Base-by-base conservation (phyloP, 2,329 filamentous ascomycete genomes). In the Phyllosticta capitalensis region DNA sequence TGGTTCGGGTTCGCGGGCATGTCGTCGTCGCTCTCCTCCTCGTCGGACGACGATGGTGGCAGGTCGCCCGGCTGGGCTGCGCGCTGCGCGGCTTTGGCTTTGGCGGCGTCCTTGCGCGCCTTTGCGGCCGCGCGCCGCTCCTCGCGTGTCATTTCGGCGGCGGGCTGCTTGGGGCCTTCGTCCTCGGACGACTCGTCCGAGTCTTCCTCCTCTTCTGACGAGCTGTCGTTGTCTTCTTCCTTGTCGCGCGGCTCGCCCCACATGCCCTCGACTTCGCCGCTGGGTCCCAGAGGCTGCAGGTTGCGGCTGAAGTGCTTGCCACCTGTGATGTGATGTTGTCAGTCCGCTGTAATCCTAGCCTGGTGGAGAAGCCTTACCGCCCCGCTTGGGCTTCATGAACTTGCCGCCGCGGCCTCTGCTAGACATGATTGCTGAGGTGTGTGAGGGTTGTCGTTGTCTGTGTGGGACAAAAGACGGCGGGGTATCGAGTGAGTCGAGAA, bases 271-370 rank as follows among this genome's bases (percentile, higher is more conserved):
- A 90, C 85, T 69, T 94, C 94, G 67, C 92, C 94, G 70, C 97
- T 89, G 66, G 86, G 86, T 69, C 96, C 92, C 69, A 94, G 78
- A 20, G 92, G 92, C 73, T 89, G 86, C 53, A 97, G 85, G 73
- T 96, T 87, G 65, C 90, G 88, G 65, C 92, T 96, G 78, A 95
- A 99, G 71, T 95, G 87, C 77, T 96, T 96, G 70, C 94, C 94
- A 63, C 92, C 92, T 96, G 64, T 12, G 22, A 19, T 33, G 19
- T 49, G 48, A 38, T 10, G 3, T 4, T n/a, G 2, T 20, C 20
- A 53, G 38, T 50, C 17, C 12, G 26, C 9, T 30, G 30, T n/a
- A n/a, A n/a, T n/a, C n/a, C n/a, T n/a, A n/a, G n/a, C n/a, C n/a
- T n/a, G n/a, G n/a, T n/a, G n/a, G 26, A 53, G 17, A 53, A 7